Base-by-base conservation (phyloP, 2,329 filamentous ascomycete genomes). In the Acarospora socialis region DNA sequence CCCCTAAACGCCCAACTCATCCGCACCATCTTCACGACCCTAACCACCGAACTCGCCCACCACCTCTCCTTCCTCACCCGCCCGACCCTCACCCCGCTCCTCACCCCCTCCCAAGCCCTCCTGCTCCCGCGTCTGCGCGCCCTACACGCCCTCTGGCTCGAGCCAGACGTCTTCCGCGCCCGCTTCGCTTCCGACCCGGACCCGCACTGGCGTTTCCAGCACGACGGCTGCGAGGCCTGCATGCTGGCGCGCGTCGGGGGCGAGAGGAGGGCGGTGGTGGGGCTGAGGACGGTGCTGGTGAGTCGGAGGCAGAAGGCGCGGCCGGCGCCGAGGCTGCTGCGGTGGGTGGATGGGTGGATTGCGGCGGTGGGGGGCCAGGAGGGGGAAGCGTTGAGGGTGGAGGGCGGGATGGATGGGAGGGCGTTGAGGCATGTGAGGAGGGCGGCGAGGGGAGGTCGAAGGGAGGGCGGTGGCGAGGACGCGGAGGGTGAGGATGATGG, bases 211-310 rank as follows among this genome's bases (percentile, higher is more conserved):
- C 18, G 5, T 51, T 48, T n/a, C 24, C 53, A 59, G 37, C 35
- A 32, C 13, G 51, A 55, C 28, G 30, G 37, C 6, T 60, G 57
- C 35, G 40, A 52, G 17, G 57, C 50, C 0, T 60, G 57, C 27
- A 55, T 58, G 29, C 24, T 60, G 7, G 42, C 48, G 5, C 44
- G 50, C 0, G 41, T 60, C 8, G 44, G 46, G 2, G 30, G 36
- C 0, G 37, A 53, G 28, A 42, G 45, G 3, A 23, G 39, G 2
- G 37, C 37, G 2, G 21, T 59, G 10, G 44, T 44, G 12, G 46
- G 54, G 25, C 38, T 60, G 7, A 47, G 52, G 15, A 37, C 34
- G 28, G 28, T 45, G 1, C 23, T 56, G 18, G 35, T 50, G 9
- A 50, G 51, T 30, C 52, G 51, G 13, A 54, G 46, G 3, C 36